Percentiles rank a stretch among this genome's conserved stretches.
Evolutionary conservation across 2,329 filamentous ascomycete genomes (phyloP).

Genomic region (Juglanconis oblonga): DNA sequence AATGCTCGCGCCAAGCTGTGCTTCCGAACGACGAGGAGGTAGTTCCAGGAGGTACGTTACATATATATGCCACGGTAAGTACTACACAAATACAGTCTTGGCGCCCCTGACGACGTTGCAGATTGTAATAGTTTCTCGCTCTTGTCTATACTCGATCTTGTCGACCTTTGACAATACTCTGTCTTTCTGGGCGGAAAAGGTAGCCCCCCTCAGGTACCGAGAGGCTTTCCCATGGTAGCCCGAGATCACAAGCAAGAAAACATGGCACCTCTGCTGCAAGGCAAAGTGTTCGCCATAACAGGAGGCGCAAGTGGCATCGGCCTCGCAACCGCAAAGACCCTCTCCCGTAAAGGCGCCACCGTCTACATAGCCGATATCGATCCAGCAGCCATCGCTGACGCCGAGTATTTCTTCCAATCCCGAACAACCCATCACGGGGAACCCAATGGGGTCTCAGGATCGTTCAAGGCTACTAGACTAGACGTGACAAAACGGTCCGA

Average conservation of each 20-base stretch:
- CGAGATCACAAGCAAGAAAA: neutral
- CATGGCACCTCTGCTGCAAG: conserved; percentile 6
- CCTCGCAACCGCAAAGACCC: conserved; percentile 36
- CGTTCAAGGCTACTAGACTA: conserved; percentile 32
- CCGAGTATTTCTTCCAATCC: conserved; percentile 29
- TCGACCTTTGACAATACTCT: neutral
- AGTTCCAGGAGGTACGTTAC: neutral
- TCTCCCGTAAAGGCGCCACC: conserved; percentile 33
- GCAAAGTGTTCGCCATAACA: conserved; percentile 19
- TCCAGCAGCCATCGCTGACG: conserved; percentile 26
- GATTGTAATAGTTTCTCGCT: neutral
- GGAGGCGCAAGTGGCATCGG: conserved; percentile 34
- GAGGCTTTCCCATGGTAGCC: neutral
- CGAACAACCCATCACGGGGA: conserved; percentile 8
- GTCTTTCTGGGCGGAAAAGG: no score
- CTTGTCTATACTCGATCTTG: neutral
- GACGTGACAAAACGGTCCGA: conserved; percentile 46
- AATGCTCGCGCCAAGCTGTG: no score
- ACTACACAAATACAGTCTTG: neutral
- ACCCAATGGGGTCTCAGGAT: conserved; percentile 7
- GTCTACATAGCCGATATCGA: conserved; percentile 40
- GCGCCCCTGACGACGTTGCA: neutral
- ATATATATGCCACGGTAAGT: neutral
- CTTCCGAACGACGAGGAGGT: neutral
- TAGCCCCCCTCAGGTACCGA: neutral